Evolutionary conservation across 2,329 filamentous ascomycete species (phyloP).

Genomic region (Balansia obtecta): DNA sequence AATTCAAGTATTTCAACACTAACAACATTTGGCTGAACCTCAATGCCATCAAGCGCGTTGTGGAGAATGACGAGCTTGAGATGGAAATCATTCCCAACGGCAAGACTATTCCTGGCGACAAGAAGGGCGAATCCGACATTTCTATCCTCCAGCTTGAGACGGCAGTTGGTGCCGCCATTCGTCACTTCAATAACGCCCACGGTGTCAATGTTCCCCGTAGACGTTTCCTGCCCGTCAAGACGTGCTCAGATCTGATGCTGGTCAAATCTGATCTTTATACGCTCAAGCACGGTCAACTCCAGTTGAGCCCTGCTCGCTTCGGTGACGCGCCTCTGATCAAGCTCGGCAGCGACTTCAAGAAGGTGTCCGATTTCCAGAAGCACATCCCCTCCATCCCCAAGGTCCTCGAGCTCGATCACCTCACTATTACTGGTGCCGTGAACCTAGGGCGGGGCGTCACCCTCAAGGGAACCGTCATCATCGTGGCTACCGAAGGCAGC

Average conservation of each 20-base stretch:
- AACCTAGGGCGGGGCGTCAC: constrained; percentile 93
- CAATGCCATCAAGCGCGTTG: constrained; percentile 93
- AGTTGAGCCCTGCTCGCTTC: constrained; percentile 94
- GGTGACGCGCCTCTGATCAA: constrained; percentile 97
- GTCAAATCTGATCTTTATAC: constrained; percentile 99
- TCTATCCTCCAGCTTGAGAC: constrained; percentile 98
- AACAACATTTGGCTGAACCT: constrained; percentile 99
- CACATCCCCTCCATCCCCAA: constrained; percentile 79
- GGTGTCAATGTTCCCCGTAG: constrained; percentile 97
- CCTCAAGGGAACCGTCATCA: constrained; percentile 96
- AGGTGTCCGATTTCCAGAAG: constrained; percentile 94
- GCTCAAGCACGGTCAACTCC: constrained; percentile 92
- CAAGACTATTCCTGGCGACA: constrained; percentile 96
- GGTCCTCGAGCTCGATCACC: constrained; percentile 84
- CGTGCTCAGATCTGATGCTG: constrained; percentile 97
- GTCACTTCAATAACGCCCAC: constrained; percentile 96
- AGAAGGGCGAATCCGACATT: constrained; percentile 98
- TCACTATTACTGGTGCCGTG: constrained; percentile 95
- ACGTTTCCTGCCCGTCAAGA: constrained; percentile 99
- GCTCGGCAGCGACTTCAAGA: constrained; percentile 98
- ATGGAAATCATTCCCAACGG: constrained; percentile 99
- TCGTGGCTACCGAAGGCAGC: constrained; percentile 92
- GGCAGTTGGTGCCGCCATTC: constrained; percentile 93
- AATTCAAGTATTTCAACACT: constrained; percentile 99
- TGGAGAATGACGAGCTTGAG: constrained; percentile 94